Conservation (phyloP, 345 rosid species). For the Hibiscus syriacus region DNA sequence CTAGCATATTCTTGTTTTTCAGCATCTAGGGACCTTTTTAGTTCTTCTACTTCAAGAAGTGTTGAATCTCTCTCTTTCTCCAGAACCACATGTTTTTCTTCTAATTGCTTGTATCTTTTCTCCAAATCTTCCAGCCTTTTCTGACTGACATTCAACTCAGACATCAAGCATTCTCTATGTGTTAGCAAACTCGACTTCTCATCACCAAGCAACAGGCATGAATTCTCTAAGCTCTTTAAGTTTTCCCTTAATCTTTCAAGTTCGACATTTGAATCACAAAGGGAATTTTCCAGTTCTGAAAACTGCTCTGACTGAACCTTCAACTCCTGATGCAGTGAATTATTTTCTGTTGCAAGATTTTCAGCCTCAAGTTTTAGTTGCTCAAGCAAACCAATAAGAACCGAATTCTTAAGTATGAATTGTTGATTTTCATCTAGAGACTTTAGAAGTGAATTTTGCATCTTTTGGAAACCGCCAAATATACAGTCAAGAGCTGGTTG, state of each 20-base stretch:
- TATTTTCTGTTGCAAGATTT: constrained; percentile 41
- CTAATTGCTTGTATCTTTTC: constrained; percentile 39
- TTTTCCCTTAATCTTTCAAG: constrained; percentile 48
- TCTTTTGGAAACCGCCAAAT: constrained; percentile 40
- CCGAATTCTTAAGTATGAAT: constrained; percentile 43
- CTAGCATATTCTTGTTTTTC: constrained; percentile 49
- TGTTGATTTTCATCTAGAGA: constrained; percentile 46
- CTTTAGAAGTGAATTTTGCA: constrained; percentile 37
- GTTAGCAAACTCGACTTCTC: constrained; percentile 48
- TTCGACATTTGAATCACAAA: constrained; percentile 30
- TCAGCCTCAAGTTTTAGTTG: constrained; percentile 56
- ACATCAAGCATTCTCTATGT: constrained; percentile 47
- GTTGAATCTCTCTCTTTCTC: constrained; percentile 51
- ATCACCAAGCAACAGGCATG: constrained; percentile 44
- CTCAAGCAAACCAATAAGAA: constrained; percentile 53
- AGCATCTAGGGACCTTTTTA: constrained; percentile 36
- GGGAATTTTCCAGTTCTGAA: constrained; percentile 26
- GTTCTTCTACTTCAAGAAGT: constrained; percentile 42
- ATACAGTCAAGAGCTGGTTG: constrained; percentile 30
- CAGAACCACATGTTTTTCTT: constrained; percentile 33
- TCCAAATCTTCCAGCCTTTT: constrained; percentile 47
- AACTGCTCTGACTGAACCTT: constrained; percentile 39
- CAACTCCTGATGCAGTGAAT: constrained; percentile 38
- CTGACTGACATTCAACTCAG: constrained; percentile 40
- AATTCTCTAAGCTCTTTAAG: constrained; percentile 54